These are phyloP conservation scores for Saksenaea vasiformis DNA, from an alignment of 371 early-diverging fungal species.

Conservation along the genomic window DNA sequence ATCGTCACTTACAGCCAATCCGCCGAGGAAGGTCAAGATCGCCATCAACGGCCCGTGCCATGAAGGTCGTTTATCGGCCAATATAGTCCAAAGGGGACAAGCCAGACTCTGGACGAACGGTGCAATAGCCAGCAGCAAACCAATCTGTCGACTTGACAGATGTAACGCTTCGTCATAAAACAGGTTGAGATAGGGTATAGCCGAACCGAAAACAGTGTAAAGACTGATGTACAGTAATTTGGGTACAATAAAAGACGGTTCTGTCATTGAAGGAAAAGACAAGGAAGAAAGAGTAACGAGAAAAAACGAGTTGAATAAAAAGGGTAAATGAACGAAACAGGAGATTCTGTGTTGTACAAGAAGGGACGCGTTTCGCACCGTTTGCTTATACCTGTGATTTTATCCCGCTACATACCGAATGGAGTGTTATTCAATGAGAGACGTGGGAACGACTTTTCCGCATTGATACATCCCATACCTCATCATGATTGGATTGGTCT, in stretches of 20 bases:
- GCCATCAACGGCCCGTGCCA: slow-evolving; percentile 45
- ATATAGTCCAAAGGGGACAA: slow-evolving; percentile 45
- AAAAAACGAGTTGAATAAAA: neutral
- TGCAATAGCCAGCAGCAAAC: slow-evolving; percentile 46
- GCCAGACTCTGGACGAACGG: slow-evolving; percentile 51
- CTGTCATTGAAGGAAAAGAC: slow-evolving; percentile 15
- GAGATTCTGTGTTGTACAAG: neutral
- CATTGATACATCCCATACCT: neutral
- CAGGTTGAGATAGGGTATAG: slow-evolving; percentile 39
- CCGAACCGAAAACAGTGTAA: slow-evolving; percentile 38
- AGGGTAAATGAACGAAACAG: slow-evolving; percentile 1
- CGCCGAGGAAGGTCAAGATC: slow-evolving; percentile 34
- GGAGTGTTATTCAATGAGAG: neutral
- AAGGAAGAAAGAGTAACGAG: neutral
- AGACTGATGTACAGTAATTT: slow-evolving; percentile 46
- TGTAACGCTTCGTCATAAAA: slow-evolving; percentile 42
- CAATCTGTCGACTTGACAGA: slow-evolving; percentile 49
- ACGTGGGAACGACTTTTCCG: neutral
- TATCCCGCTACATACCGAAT: neutral
- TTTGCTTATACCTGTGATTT: neutral
- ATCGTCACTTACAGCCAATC: slow-evolving; percentile 22
- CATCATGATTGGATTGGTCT: neutral
- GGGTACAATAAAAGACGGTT: slow-evolving; percentile 12
- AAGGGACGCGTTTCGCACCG: slow-evolving; percentile 1
- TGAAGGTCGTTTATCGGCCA: slow-evolving; percentile 41